Evolutionary conservation across 2,329 filamentous ascomycete species (phyloP).

Genomic region (Diaporthe capsici): DNA sequence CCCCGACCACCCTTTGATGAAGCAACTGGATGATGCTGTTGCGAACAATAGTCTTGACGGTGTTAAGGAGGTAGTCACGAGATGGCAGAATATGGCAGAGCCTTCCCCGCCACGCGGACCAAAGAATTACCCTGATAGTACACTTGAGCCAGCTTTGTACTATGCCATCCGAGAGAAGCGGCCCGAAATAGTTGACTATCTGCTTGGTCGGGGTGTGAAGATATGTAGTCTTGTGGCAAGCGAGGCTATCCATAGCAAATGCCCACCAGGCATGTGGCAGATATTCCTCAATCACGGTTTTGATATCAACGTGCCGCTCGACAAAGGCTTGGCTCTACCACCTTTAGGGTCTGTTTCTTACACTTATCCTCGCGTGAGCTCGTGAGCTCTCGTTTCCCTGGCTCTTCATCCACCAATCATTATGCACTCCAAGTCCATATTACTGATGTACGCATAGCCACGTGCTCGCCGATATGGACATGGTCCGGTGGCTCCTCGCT

Average conservation of each 20-base stretch:
- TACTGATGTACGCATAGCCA: neutral
- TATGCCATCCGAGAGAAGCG: neutral
- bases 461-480: neutral
- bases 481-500: neutral
- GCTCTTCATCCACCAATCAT: neutral
- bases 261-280: neutral
- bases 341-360: neutral
- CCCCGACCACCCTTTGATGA: neutral
- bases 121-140: neutral
- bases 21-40: neutral
- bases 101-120: neutral
- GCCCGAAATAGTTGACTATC: neutral
- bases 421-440: neutral
- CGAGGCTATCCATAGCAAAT: neutral
- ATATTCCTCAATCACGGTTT: neutral
- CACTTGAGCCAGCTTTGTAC: neutral
- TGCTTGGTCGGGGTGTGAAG: neutral
- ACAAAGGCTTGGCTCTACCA: neutral
- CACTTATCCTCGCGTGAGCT: neutral
- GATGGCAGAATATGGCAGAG: neutral
- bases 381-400: no score
- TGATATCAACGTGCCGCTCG: neutral
- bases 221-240: neutral
- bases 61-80: neutral
- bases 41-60: neutral